Base-by-base conservation (phyloP, 1,284 basidiomycete genomes). In the Phellopilus nigrolimitatus region DNA sequence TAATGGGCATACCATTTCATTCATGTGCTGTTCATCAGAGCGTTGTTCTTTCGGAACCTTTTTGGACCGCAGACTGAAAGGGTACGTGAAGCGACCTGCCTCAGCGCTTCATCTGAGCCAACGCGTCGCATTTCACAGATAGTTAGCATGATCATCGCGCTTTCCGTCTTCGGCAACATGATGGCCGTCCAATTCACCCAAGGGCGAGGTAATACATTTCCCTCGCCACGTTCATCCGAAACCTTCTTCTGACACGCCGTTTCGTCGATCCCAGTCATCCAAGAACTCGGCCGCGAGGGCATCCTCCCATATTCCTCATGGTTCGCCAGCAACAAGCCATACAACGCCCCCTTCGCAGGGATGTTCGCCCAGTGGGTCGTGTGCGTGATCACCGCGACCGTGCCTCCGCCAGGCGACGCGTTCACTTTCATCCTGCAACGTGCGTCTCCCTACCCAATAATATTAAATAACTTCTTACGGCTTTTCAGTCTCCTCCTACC, bases 271-370 rank as follows among this genome's bases (percentile, higher is more conserved):
- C n/a, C 47, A 84, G 82, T 86, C 7, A 74, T 84, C 4, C 84
- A 88, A 63, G 84, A 85, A 62, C 70, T 86, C 2, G 84, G 81
- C 0, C 71, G 81, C 13, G 82, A 84, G 60, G 83, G 80, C 0
- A 69, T 84, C 25, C 65, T 86, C 4, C 84, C 84, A 0, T 80
- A 68, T 57, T 75, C 82, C 0, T 69, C 71, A 0, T 73, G 82
- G 59, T 81, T 84, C 53, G 78, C 82, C 0, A 81, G 77, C 63
- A 84, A 76, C 63, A 78, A 77, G 58, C 83, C 82, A 0, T 84
- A 81, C 62, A 66, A 72, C 49, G 72, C 82, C 0, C 84, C 84
- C 0, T 62, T 84, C 1, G 68, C 75, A 0, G 84, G 80, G 0
- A 65, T 86, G 7, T 73, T 76, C 38, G 68, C 71, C 0, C 80